These are phyloP conservation scores for Rosa multiflora DNA, from an alignment of 306 rosid species.

Conservation along the genomic window DNA sequence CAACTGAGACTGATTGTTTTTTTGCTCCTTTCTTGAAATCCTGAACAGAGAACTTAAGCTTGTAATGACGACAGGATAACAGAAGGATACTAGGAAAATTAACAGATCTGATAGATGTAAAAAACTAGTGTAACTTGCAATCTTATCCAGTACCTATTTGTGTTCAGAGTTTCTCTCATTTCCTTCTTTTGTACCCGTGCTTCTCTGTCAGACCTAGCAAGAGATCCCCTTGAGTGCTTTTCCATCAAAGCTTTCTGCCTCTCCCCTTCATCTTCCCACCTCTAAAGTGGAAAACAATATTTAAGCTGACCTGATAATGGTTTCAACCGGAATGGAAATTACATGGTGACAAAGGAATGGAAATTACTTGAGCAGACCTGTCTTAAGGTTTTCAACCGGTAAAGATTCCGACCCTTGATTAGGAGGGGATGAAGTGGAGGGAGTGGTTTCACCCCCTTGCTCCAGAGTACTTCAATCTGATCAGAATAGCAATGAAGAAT, in stretches of 20 bases:
- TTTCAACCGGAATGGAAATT: too few species aligned
- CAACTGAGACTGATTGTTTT: slow-evolving; percentile 34
- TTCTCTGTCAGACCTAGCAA: slow-evolving; percentile 74
- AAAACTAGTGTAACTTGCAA: neutral
- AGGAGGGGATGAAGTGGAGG: slow-evolving; percentile 81
- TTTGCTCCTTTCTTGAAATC: slow-evolving; percentile 43
- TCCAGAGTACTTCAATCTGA: slow-evolving; percentile 95
- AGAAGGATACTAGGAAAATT: neutral
- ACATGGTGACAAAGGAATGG: slow-evolving; percentile 18
- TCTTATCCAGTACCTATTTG: slow-evolving; percentile 45
- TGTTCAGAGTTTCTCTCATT: slow-evolving; percentile 35
- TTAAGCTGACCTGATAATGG: too few species aligned
- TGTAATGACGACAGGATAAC: neutral
- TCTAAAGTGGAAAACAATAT: slow-evolving; percentile 33
- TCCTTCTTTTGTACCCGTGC: slow-evolving; percentile 60
- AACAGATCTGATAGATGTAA: slow-evolving; percentile 4
- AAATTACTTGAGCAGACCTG: slow-evolving; percentile 49
- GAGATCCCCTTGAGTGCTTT: slow-evolving; percentile 74
- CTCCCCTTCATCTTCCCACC: slow-evolving; percentile 72
- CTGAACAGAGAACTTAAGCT: slow-evolving; percentile 35
- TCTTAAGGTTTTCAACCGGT: slow-evolving; percentile 79
- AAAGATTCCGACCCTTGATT: slow-evolving; percentile 91
- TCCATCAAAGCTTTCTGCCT: slow-evolving; percentile 65
- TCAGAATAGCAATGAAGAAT: slow-evolving; percentile 11
- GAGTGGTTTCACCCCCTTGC: slow-evolving; percentile 84